Evolutionary conservation across 2,329 filamentous ascomycete genomes (phyloP).

Genomic region (Aureobasidium sp.): DNA sequence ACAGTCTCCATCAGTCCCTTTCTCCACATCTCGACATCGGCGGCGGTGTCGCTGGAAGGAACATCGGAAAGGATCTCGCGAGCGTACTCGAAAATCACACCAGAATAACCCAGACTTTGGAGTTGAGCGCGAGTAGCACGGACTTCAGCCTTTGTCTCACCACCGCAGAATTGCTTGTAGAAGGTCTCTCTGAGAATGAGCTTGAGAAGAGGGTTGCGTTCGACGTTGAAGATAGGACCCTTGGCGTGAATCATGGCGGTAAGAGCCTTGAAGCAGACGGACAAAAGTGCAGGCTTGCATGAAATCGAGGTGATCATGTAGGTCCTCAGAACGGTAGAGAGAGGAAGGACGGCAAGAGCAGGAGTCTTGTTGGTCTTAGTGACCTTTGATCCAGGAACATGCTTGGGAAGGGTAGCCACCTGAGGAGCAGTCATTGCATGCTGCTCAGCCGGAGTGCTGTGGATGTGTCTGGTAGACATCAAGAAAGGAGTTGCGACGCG

Average conservation of each 20-base stretch:
- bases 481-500: conserved; percentile 9
- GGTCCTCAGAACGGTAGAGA: conserved; percentile 61
- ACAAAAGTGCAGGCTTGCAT: conserved; percentile 61
- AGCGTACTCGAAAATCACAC: conserved; percentile 79
- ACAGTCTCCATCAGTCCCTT: conserved; percentile 70
- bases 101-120: conserved; percentile 69
- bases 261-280: conserved; percentile 63
- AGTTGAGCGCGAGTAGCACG: conserved; percentile 56
- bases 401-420: background rate
- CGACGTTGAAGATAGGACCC: conserved; percentile 61
- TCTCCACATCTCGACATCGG: conserved; percentile 65
- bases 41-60: conserved; percentile 47
- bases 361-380: conserved; percentile 19
- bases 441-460: conserved; percentile 9
- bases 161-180: conserved; percentile 87
- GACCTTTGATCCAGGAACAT: conserved; percentile 3
- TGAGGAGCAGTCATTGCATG: conserved; percentile 6
- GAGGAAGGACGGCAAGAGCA: conserved; percentile 59
- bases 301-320: conserved; percentile 64
- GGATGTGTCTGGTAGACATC: conserved; percentile 13
- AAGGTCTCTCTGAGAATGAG: conserved; percentile 72
- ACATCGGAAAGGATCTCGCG: conserved; percentile 62
- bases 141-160: conserved; percentile 65
- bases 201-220: conserved; percentile 65
- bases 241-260: conserved; percentile 62